phyloP scores from a whole-genome alignment of 495 filamentous ascomycete species.

The Xanthoparmelia taractica region DNA sequence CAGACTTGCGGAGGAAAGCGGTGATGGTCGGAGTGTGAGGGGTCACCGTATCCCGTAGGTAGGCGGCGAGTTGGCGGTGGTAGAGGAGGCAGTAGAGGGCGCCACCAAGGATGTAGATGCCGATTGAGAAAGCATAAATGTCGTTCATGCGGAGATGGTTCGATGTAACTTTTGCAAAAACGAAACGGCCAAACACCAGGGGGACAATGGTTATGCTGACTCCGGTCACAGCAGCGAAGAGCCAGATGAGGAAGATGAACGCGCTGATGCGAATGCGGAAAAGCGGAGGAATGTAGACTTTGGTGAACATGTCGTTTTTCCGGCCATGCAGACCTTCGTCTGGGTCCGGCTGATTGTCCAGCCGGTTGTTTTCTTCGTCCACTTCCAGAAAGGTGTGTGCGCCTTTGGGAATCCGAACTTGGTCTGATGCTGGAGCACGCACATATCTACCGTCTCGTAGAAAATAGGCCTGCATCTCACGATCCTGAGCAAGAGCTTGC shows the following conservation, averaged over 20 bases:
- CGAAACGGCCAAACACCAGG: slow-evolving; percentile 68
- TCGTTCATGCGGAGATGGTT: slow-evolving; percentile 71
- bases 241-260: slow-evolving; percentile 86
- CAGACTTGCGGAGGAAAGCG: slow-evolving; percentile 13
- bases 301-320: slow-evolving; percentile 58
- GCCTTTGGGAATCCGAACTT: slow-evolving; percentile 86
- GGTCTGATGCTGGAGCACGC: slow-evolving; percentile 81
- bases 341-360: slow-evolving; percentile 52
- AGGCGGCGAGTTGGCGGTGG: slow-evolving; percentile 27
- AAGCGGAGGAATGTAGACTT: slow-evolving; percentile 82
- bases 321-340: slow-evolving; percentile 59
- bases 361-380: slow-evolving; percentile 56
- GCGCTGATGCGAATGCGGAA: slow-evolving; percentile 73
- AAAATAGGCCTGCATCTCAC: slow-evolving; percentile 46
- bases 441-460: slow-evolving; percentile 75
- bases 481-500: slow-evolving; percentile 30
- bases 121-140: slow-evolving; percentile 90
- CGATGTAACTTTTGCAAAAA: slow-evolving; percentile 64
- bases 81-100: slow-evolving; percentile 52
- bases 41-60: slow-evolving; percentile 22
- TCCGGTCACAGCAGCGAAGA: slow-evolving; percentile 90
- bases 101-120: slow-evolving; percentile 68
- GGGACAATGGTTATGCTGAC: slow-evolving; percentile 82
- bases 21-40: slow-evolving; percentile 22
- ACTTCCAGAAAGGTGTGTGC: slow-evolving; percentile 73